phyloP scores from a whole-genome alignment of 306 rosid genomes.

The Sechiopsis laciniata region DNA sequence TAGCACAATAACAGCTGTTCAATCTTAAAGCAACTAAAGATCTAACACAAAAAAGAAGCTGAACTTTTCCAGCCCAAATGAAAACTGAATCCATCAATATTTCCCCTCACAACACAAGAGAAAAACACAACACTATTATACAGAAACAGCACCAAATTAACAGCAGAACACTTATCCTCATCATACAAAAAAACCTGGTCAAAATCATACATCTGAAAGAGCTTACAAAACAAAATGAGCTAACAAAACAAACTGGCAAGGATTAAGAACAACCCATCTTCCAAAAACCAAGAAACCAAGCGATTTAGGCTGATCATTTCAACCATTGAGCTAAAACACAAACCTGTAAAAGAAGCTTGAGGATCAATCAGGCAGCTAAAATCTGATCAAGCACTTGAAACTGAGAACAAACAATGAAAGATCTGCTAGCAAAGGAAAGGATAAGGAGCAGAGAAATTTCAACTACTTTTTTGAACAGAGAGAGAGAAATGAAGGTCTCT shows the following conservation, averaged over 20 bases:
- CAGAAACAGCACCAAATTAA: not conserved
- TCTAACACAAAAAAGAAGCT: conserved; percentile 1
- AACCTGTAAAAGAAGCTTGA: conserved; percentile 16
- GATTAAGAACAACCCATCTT: not conserved
- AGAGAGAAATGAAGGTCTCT: not conserved
- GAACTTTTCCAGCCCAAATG: not conserved
- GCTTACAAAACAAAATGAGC: not conserved
- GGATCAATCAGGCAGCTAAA: conserved; percentile 20
- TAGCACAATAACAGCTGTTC: not conserved
- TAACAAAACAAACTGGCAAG: not conserved
- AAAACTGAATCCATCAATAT: not conserved
- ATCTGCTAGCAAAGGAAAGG: conserved; percentile 20
- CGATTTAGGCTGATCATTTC: not conserved
- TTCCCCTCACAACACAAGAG: not conserved
- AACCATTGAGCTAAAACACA: conserved; percentile 10
- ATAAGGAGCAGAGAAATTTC: conserved; percentile 1
- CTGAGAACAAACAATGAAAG: conserved; percentile 16
- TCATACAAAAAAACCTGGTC: not conserved
- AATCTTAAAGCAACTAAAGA: not conserved
- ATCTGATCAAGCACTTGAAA: conserved; percentile 4
- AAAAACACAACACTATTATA: not conserved
- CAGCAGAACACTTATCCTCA: not conserved
- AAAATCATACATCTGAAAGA: not conserved
- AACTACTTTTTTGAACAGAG: not conserved
- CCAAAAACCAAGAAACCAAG: not conserved